Percentiles rank a stretch among this genome's conserved stretches.
Evolutionary conservation across 1,284 basidiomycete genomes (phyloP).

Genomic region (Leccinum pachyderme): DNA sequence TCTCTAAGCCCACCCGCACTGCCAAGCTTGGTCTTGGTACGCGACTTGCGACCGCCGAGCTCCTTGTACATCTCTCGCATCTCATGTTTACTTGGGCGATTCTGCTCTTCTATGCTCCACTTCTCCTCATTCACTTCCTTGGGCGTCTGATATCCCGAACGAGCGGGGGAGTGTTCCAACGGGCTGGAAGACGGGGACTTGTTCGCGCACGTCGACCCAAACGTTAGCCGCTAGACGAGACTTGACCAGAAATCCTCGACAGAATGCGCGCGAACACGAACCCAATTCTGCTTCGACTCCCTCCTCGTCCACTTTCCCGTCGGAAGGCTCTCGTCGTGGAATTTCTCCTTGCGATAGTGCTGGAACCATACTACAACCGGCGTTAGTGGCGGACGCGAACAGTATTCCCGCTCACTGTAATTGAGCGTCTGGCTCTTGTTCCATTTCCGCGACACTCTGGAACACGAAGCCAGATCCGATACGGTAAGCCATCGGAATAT

Average conservation of each 20-base stretch:
- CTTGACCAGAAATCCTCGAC: not conserved
- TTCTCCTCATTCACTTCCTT: constrained; percentile 72
- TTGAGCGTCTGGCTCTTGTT: constrained; percentile 84
- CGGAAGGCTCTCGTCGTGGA: constrained; percentile 72
- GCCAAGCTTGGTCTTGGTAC: constrained; percentile 64
- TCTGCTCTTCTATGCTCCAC: constrained; percentile 62
- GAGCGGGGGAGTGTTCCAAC: constrained; percentile 51
- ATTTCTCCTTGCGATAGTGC: constrained; percentile 77
- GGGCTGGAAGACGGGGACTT: constrained; percentile 44
- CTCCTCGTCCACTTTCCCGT: constrained; percentile 83
- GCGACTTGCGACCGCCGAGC: constrained; percentile 79
- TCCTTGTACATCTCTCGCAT: constrained; percentile 90
- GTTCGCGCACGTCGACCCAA: constrained; percentile 47
- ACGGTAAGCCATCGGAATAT: constrained; percentile 71
- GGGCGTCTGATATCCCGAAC: constrained; percentile 76
- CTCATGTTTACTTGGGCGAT: constrained; percentile 67
- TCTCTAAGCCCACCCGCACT: constrained; percentile 55
- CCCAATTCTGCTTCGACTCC: constrained; percentile 85
- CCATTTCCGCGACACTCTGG: constrained; percentile 84
- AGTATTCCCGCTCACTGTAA: constrained; percentile 60
- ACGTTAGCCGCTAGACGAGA: constrained; percentile 52
- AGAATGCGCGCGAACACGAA: constrained; percentile 31
- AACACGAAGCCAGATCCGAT: constrained; percentile 69
- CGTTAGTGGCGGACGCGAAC: not conserved
- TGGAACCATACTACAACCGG: constrained; percentile 80